phyloP scores from a whole-genome alignment of 305 asterid species.

The Plantago lanceolata region DNA sequence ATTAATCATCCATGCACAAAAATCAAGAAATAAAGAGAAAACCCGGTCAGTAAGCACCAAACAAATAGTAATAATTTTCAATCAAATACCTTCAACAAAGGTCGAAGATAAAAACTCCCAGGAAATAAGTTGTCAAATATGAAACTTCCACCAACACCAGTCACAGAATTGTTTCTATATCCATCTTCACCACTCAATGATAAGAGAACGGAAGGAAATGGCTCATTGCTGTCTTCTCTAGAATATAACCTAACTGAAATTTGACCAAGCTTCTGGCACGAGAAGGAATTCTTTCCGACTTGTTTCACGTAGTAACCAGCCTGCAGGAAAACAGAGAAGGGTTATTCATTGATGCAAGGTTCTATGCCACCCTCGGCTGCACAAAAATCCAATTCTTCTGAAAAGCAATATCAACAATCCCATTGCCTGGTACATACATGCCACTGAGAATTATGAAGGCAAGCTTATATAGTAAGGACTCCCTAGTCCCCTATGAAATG shows the following conservation, averaged over 20 bases:
- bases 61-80: conserved; percentile 1
- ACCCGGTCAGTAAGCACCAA: conserved; percentile 13
- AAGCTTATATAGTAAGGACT: background rate
- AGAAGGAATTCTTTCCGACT: conserved; percentile 65
- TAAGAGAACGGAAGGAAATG: conserved; percentile 80
- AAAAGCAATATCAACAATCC: conserved; percentile 7
- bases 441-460: background rate
- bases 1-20: conserved; percentile 9
- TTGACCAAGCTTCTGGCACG: conserved; percentile 88
- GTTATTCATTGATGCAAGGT: background rate
- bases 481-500: no score
- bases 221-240: conserved; percentile 59
- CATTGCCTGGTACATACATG: background rate
- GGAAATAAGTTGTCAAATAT: conserved; percentile 76
- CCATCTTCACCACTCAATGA: conserved; percentile 99
- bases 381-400: conserved; percentile 7
- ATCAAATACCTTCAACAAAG: conserved; percentile 73
- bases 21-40: conserved; percentile 15
- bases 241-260: conserved; percentile 66
- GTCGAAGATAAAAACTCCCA: conserved; percentile 94
- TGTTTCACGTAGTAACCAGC: conserved; percentile 78
- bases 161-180: conserved; percentile 83
- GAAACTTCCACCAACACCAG: conserved; percentile 78
- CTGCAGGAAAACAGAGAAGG: conserved; percentile 47
- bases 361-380: conserved; percentile 15